Evolutionary conservation across 192 early-diverging fungal species (phyloP).

Genomic region (Irineochytrium annulatum): DNA sequence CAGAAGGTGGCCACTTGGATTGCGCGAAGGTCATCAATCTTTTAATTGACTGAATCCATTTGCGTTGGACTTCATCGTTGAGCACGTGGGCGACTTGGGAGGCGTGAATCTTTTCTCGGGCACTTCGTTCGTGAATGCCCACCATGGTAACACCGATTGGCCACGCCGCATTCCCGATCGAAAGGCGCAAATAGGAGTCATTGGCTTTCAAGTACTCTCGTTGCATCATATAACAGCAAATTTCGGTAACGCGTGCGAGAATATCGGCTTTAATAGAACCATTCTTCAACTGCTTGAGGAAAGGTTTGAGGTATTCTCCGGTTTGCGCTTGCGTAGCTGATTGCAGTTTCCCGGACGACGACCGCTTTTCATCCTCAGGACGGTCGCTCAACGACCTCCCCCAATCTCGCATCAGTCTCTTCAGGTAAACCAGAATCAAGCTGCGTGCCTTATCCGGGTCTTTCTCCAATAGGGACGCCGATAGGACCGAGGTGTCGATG

Average conservation of each 20-base stretch:
- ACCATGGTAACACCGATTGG: constrained; percentile 96
- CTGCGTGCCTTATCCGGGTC: constrained; percentile 71
- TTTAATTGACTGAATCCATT: constrained; percentile 99
- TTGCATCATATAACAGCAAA: constrained; percentile 75
- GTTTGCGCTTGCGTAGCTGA: constrained; percentile 81
- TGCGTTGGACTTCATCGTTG: constrained; percentile 93
- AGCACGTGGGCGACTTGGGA: constrained; percentile 95
- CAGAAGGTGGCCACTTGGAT: constrained; percentile 81
- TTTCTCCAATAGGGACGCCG: constrained; percentile 65
- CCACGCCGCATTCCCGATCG: constrained; percentile 98
- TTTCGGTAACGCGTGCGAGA: constrained; percentile 85
- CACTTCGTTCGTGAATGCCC: constrained; percentile 95
- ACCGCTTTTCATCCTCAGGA: constrained; percentile 76
- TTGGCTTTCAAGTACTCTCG: constrained; percentile 90
- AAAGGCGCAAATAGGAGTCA: constrained; percentile 87
- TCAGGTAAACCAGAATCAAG: constrained; percentile 80
- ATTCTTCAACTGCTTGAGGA: constrained; percentile 79
- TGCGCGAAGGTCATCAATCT: constrained; percentile 95
- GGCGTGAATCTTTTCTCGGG: constrained; percentile 94
- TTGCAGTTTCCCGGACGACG: constrained; percentile 73
- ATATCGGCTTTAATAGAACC: constrained; percentile 78
- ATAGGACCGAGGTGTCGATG: constrained; percentile 72
- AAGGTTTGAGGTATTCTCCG: constrained; percentile 82
- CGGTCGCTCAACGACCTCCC: constrained; percentile 67
- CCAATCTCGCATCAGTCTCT: constrained; percentile 84